A percentile compares a stretch with the other conserved stretches of the same genome.
Conservation (phyloP, 2,329 filamentous ascomycete genomes). For the Cladosporium sp. region DNA sequence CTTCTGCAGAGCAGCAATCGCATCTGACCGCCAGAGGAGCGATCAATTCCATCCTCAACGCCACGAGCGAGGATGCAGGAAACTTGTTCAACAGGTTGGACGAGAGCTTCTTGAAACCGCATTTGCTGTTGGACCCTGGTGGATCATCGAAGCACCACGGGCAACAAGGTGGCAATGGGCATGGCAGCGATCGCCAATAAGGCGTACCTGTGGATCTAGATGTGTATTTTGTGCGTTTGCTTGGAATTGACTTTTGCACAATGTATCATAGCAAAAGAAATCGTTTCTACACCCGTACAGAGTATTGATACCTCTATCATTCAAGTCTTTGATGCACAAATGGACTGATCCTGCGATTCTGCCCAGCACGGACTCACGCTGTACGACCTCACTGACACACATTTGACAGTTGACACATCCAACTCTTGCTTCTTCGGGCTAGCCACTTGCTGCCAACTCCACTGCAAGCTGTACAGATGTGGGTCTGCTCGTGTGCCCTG, state of each 20-base stretch:
- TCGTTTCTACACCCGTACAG: not conserved
- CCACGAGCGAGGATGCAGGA: constrained; percentile 77
- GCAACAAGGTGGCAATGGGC: constrained; percentile 7
- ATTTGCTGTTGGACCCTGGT: constrained; percentile 71
- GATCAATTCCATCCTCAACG: constrained; percentile 73
- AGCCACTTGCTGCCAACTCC: too few species aligned
- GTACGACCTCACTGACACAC: too few species aligned
- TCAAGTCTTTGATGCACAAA: too few species aligned
- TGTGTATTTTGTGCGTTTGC: not conserved
- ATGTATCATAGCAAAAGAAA: not conserved
- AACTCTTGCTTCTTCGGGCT: too few species aligned
- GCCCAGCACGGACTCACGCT: too few species aligned
- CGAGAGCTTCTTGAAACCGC: constrained; percentile 94
- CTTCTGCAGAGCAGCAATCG: not conserved
- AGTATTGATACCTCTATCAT: too few species aligned
- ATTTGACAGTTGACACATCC: too few species aligned
- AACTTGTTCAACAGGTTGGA: constrained; percentile 89
- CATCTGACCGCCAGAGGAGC: constrained; percentile 67
- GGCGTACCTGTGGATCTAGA: not conserved
- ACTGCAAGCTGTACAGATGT: too few species aligned
- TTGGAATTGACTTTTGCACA: too few species aligned
- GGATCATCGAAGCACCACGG: constrained; percentile 18
- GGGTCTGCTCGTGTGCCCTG: too few species aligned
- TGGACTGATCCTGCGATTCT: too few species aligned
- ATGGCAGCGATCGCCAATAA: not conserved